Percentiles rank a stretch among this genome's conserved stretches.
phyloP scores from a whole-genome alignment of 345 rosid genomes.

The Citrus inodora region DNA sequence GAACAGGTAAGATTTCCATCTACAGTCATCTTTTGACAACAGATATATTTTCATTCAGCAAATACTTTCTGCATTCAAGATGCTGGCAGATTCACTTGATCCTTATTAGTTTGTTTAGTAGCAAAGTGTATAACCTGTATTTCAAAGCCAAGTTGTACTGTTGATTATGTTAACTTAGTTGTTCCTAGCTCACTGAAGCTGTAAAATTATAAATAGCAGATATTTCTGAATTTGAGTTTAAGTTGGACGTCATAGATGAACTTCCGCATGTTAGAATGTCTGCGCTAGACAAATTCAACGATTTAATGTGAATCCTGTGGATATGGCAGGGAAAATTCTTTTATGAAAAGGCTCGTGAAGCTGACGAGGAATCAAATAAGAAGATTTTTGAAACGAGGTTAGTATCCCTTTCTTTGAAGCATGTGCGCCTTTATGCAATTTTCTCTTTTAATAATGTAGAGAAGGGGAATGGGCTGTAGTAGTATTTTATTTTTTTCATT shows the following conservation, averaged over 20 bases:
- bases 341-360: constrained; percentile 42
- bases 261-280: not conserved
- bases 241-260: not conserved
- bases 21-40: not conserved
- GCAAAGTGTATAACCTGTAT: not conserved
- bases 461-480: not conserved
- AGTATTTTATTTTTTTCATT: not conserved
- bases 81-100: not conserved
- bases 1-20: constrained; percentile 33
- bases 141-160: no score
- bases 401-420: constrained; percentile 9
- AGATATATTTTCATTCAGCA: not conserved
- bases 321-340: constrained; percentile 50
- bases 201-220: no score
- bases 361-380: constrained; percentile 49
- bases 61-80: constrained; percentile 1
- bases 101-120: not conserved
- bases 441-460: not conserved
- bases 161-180: no score
- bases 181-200: no score
- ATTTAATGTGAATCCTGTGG: constrained; percentile 9
- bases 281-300: not conserved
- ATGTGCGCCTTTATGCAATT: no score
- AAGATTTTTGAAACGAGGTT: constrained; percentile 52
- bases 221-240: no score